phyloP scores from a whole-genome alignment of 192 early-diverging fungal genomes.

The Mortierella hygrophila region DNA sequence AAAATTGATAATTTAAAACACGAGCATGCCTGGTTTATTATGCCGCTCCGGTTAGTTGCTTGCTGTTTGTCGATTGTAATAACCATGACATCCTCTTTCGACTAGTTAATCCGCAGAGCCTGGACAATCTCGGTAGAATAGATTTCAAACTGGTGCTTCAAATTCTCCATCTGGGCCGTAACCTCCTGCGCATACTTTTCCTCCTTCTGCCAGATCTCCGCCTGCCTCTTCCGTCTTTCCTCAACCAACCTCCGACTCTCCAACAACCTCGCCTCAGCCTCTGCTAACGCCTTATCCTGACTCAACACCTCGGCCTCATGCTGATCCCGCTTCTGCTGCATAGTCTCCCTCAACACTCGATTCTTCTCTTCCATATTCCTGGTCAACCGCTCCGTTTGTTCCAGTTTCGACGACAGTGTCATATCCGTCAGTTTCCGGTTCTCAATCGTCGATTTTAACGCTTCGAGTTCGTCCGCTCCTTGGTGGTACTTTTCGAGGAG shows the following conservation, averaged over 20 bases:
- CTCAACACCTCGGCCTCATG: conserved; percentile 16
- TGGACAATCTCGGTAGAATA: conserved; percentile 28
- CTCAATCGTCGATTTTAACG: conserved; percentile 35
- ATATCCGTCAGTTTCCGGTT: conserved; percentile 10
- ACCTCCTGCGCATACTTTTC: conserved; percentile 31
- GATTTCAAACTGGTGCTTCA: conserved; percentile 34
- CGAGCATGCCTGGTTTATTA: background rate
- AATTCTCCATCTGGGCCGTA: conserved; percentile 24
- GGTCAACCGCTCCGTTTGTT: conserved; percentile 20
- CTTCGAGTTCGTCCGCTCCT: background rate
- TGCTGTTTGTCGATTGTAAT: background rate
- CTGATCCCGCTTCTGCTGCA: conserved; percentile 12
- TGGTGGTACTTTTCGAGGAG: conserved; percentile 21
- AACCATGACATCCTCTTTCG: background rate
- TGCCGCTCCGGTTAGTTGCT: background rate
- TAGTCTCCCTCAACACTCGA: conserved; percentile 1
- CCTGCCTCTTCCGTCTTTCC: conserved; percentile 11
- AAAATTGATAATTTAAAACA: background rate
- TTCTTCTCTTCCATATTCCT: conserved; percentile 23
- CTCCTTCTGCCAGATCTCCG: conserved; percentile 19
- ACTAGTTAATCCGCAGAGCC: conserved; percentile 26
- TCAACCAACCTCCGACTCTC: conserved; percentile 18
- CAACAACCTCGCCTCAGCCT: conserved; percentile 7
- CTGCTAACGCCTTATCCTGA: background rate
- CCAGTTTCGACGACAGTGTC: conserved; percentile 14